Base-by-base conservation (phyloP, 2,329 filamentous ascomycete species). In the Ceratocystis colombiana region DNA sequence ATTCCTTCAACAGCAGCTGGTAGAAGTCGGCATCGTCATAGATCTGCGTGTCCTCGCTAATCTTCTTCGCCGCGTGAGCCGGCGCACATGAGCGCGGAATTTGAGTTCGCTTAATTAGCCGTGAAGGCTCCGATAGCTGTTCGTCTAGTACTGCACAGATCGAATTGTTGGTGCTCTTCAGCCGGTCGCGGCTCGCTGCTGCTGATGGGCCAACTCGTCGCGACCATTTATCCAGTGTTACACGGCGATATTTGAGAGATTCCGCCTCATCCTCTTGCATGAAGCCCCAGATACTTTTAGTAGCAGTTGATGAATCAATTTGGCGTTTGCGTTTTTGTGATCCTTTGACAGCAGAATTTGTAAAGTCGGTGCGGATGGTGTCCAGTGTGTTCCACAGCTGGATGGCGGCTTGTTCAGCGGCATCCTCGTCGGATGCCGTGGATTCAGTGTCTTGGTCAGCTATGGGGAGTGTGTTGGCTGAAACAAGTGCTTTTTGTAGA, bases 1-100 rank as follows among this genome's bases (percentile, higher is more conserved):
- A 85, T 72, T 96, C 90, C 74, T 96, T 95, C 33, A 99, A 84
- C 1, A 99, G 82, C 15, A 94, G 79, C 74, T 96, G 90, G 77
- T 99, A 99, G 75, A 97, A 96, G 73, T 95, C 87, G 10, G 89
- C 90, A 71, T 99, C 94, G 73, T 97, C 93, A 77, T 94, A 99
- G 70, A 96, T 85, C 22, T 79, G 76, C 0, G 75, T 74, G 71
- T 86, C 85, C 70, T 87, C 81, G 8, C 77, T 75, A 28, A 85
- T 72, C 72, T 83, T 82, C 69, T 77, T 77, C 37, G 80, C 80
- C 0, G 82, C 81, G 71, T 93, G 89, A 0, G 84, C 76, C 0
- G 89, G 89, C 0, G 89, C 89, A 71, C 89, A 92, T 1, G 88
- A 91, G 22, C 89, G 84, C 12, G 89, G 87, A 0, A 85, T 84